These are phyloP conservation scores for Boeremia lycopersici DNA, from an alignment of 2,329 filamentous ascomycete species.

Conservation along the genomic window DNA sequence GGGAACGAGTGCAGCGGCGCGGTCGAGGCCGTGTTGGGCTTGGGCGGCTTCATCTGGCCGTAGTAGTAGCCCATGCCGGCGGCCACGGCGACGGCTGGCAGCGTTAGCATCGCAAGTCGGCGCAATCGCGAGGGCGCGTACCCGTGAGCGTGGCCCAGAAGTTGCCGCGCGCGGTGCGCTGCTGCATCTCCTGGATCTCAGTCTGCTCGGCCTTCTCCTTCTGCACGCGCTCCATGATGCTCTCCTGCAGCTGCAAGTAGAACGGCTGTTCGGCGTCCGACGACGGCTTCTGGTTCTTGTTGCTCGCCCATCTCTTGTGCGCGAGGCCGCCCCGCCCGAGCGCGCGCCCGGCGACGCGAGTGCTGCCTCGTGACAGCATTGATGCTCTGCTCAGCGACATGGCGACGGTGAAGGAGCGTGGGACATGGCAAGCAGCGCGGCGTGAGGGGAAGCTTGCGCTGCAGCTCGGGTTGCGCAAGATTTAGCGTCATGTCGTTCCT, in stretches of 20 bases:
- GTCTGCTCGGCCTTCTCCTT: slow-evolving; percentile 64
- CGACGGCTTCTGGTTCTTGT: slow-evolving; percentile 14
- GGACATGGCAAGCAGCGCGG: slow-evolving; percentile 18
- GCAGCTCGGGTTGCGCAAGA: slow-evolving; percentile 9
- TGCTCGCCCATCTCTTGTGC: slow-evolving; percentile 47
- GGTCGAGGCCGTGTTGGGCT: slow-evolving; percentile 61
- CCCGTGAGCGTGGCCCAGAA: slow-evolving; percentile 42
- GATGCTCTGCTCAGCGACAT: slow-evolving; percentile 40
- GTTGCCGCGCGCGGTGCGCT: slow-evolving; percentile 43
- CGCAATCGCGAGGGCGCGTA: slow-evolving; percentile 11
- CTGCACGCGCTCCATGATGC: slow-evolving; percentile 63
- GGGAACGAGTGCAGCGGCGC: slow-evolving; percentile 56
- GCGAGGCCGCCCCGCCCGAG: slow-evolving; percentile 20
- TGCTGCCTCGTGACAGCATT: slow-evolving; percentile 21
- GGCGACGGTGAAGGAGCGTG: slow-evolving; percentile 21
- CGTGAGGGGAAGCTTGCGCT: slow-evolving; percentile 20
- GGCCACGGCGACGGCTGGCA: slow-evolving; percentile 57
- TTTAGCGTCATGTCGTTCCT: slow-evolving; percentile 11
- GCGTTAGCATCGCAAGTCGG: slow-evolving; percentile 10
- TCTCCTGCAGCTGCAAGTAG: slow-evolving; percentile 67
- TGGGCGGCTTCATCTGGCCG: slow-evolving; percentile 57
- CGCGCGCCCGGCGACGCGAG: slow-evolving; percentile 3
- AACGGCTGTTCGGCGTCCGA: slow-evolving; percentile 55
- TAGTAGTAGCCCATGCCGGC: slow-evolving; percentile 62
- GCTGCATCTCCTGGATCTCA: slow-evolving; percentile 36